These are phyloP conservation scores for Leishmania braziliensis DNA, from an alignment of 208 protist genomes.

Conservation along the genomic window DNA sequence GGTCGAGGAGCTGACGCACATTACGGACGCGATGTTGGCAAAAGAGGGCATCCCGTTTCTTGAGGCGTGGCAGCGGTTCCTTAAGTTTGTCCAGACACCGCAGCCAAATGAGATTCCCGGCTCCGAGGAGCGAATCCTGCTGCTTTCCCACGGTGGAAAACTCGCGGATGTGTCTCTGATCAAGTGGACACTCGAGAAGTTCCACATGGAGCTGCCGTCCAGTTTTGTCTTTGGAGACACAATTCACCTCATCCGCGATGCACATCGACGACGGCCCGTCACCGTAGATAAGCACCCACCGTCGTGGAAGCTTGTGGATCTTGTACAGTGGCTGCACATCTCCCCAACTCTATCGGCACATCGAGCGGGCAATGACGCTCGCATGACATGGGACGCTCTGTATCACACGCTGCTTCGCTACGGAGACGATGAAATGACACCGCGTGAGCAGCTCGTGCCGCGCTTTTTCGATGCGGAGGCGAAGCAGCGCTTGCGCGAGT, in stretches of 20 bases:
- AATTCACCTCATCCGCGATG: constrained; percentile 87
- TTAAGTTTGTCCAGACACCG: constrained; percentile 67
- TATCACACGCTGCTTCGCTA: constrained; percentile 90
- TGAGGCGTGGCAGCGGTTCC: constrained; percentile 74
- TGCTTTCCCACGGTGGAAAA: constrained; percentile 89
- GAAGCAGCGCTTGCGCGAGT: constrained; percentile 57
- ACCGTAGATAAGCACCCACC: constrained; percentile 90
- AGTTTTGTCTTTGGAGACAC: constrained; percentile 88
- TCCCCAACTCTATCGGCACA: constrained; percentile 73
- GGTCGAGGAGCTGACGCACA: constrained; percentile 76
- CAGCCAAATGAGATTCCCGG: constrained; percentile 72
- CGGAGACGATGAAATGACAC: constrained; percentile 85
- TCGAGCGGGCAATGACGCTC: constrained; percentile 86
- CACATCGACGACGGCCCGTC: constrained; percentile 84
- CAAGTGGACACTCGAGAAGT: constrained; percentile 83
- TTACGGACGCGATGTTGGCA: constrained; percentile 76
- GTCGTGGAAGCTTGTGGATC: constrained; percentile 78
- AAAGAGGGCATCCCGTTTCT: constrained; percentile 75
- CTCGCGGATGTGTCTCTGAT: constrained; percentile 89
- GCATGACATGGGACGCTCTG: constrained; percentile 90
- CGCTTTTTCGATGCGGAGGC: constrained; percentile 89
- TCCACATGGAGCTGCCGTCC: constrained; percentile 56
- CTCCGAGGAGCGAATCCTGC: constrained; percentile 63
- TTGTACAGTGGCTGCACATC: constrained; percentile 89
- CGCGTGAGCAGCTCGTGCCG: constrained; percentile 85